Percentiles rank a stretch among this genome's conserved stretches.
Evolutionary conservation across 805 yeast species (phyloP).

Genomic region (Candida palmyrensis): DNA sequence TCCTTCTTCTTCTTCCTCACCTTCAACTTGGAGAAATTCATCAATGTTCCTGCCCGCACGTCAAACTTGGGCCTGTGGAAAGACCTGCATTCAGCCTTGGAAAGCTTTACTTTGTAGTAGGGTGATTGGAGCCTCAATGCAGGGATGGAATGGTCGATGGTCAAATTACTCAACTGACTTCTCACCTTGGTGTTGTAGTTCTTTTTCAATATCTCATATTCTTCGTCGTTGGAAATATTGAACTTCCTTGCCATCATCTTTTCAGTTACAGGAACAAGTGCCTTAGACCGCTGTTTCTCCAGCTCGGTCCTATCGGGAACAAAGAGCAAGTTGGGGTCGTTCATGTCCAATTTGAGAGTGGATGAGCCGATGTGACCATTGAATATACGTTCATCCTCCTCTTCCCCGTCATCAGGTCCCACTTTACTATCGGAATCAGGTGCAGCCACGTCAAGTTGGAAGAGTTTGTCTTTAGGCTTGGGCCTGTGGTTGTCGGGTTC

Average conservation of each 20-base stretch:
- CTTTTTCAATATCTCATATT: slow-evolving; percentile 74
- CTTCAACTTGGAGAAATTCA: slow-evolving; percentile 72
- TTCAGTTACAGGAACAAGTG: slow-evolving; percentile 50
- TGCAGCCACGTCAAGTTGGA: neutral
- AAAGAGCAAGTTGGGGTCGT: slow-evolving; percentile 77
- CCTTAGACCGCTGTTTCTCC: slow-evolving; percentile 16
- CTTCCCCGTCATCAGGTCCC: slow-evolving; percentile 41
- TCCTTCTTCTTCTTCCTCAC: slow-evolving; percentile 84
- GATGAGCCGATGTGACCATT: slow-evolving; percentile 52
- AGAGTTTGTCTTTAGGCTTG: slow-evolving; percentile 1
- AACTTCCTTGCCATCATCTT: slow-evolving; percentile 54
- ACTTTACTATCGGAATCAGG: slow-evolving; percentile 6
- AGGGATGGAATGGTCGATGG: slow-evolving; percentile 87
- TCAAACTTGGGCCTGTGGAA: slow-evolving; percentile 77
- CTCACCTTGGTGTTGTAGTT: slow-evolving; percentile 90
- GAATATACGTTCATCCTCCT: slow-evolving; percentile 68
- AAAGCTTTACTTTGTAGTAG: slow-evolving; percentile 72
- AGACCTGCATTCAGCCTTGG: slow-evolving; percentile 62
- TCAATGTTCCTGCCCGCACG: slow-evolving; percentile 71
- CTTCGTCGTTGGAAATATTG: slow-evolving; percentile 83
- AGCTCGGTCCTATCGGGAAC: slow-evolving; percentile 34
- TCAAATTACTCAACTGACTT: slow-evolving; percentile 84
- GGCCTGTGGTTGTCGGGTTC: slow-evolving; percentile 12
- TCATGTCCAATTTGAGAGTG: slow-evolving; percentile 65
- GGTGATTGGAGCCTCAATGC: slow-evolving; percentile 87